Percentiles rank a stretch among this genome's conserved stretches.
These are phyloP conservation scores for Saccharomyces hybrid DNA, from an alignment of 1,139 yeast genomes.

Conservation along the genomic window DNA sequence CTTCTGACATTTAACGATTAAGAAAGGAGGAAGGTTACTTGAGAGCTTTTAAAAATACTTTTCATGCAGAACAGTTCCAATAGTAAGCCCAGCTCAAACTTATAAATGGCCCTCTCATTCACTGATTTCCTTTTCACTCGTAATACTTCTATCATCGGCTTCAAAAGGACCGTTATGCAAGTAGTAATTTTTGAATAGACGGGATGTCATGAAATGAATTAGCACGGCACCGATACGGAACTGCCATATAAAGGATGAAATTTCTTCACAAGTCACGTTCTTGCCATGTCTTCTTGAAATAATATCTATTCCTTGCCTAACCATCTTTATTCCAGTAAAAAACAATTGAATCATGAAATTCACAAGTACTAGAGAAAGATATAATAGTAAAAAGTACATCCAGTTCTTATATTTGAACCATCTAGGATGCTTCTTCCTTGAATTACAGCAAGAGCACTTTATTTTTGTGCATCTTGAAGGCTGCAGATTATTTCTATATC, in stretches of 20 bases:
- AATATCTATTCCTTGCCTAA: neutral
- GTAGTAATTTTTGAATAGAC: neutral
- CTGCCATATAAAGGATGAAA: too few relatives aligned
- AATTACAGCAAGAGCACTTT: neutral
- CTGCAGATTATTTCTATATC: neutral
- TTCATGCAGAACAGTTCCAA: too few relatives aligned
- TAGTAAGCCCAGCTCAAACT: too few relatives aligned
- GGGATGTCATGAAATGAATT: neutral
- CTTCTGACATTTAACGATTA: too few relatives aligned
- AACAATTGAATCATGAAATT: neutral
- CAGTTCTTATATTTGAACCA: neutral
- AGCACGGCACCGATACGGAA: too few relatives aligned
- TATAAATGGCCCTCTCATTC: too few relatives aligned
- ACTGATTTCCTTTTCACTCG: neutral
- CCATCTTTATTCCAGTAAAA: neutral
- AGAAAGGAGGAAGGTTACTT: too few relatives aligned
- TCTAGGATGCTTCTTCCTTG: neutral
- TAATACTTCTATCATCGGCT: neutral
- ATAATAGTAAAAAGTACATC: neutral
- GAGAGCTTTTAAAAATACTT: too few relatives aligned
- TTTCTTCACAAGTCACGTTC: too few relatives aligned
- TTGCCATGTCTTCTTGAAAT: too few relatives aligned
- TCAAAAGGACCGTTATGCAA: neutral
- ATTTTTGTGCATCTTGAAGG: neutral
- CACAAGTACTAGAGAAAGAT: neutral